Evolutionary conservation across 495 filamentous ascomycete species (phyloP).

Genomic region (Lasiosphaeria ovina): DNA sequence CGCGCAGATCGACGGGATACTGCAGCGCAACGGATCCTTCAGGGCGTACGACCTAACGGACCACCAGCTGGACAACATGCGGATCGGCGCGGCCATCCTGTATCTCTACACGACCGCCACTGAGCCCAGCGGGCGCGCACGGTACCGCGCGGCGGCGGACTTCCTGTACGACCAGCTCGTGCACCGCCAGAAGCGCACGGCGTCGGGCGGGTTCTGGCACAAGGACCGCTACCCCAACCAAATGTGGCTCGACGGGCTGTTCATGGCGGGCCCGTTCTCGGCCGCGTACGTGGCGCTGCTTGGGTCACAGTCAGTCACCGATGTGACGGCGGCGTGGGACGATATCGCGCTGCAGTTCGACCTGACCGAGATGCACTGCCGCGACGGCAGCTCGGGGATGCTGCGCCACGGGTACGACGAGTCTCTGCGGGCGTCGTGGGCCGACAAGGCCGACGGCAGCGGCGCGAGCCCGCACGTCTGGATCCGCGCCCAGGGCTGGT

Average conservation of each 20-base stretch:
- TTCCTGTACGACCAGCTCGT: constrained; percentile 45
- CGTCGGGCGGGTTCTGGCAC: constrained; percentile 55
- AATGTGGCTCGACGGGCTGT: constrained; percentile 59
- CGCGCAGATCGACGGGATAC: constrained; percentile 37
- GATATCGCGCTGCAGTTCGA: constrained; percentile 54
- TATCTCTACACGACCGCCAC: constrained; percentile 41
- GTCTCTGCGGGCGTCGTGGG: constrained; percentile 53
- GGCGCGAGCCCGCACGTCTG: constrained; percentile 57
- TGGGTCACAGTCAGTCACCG: constrained; percentile 27
- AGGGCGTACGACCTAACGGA: constrained; percentile 37
- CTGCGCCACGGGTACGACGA: constrained; percentile 61
- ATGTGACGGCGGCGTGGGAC: constrained; percentile 30
- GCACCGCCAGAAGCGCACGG: constrained; percentile 46
- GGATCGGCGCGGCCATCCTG: constrained; percentile 48
- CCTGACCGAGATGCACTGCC: constrained; percentile 51
- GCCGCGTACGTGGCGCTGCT: constrained; percentile 47
- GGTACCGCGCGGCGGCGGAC: constrained; percentile 41
- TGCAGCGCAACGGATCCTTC: constrained; percentile 39
- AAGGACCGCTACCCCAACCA: constrained; percentile 50
- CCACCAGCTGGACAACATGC: constrained; percentile 52
- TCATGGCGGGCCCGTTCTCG: constrained; percentile 52
- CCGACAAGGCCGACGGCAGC: constrained; percentile 54
- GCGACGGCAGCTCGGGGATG: constrained; percentile 45
- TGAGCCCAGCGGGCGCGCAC: constrained; percentile 37
- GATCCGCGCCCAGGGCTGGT: constrained; percentile 60